These are phyloP conservation scores for Vitis amurensis DNA, from an alignment of 164 flowering plant species.

Conservation along the genomic window DNA sequence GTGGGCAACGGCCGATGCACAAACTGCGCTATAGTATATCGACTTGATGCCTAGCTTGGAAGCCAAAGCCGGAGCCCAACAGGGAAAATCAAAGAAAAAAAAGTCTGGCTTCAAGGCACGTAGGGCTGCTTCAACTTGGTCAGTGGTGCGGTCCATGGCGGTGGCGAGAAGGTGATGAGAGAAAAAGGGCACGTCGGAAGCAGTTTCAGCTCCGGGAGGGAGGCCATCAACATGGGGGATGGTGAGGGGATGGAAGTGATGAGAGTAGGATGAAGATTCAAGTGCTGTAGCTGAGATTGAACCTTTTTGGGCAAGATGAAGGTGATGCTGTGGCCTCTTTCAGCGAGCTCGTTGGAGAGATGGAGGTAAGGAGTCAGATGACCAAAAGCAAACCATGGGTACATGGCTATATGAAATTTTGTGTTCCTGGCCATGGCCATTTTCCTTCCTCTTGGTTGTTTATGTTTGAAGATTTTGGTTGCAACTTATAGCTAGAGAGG, in stretches of 20 bases:
- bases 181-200: slow-evolving; percentile 40
- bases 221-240: slow-evolving; percentile 51
- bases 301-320: slow-evolving; percentile 43
- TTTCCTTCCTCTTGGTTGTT: slow-evolving; percentile 12
- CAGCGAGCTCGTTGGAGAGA: slow-evolving; percentile 47
- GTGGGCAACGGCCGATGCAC: slow-evolving; percentile 26
- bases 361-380: slow-evolving; percentile 57
- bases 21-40: slow-evolving; percentile 25
- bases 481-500: neutral
- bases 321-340: slow-evolving; percentile 37
- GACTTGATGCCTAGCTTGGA: slow-evolving; percentile 33
- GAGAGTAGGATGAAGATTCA: slow-evolving; percentile 36
- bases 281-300: slow-evolving; percentile 13
- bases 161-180: slow-evolving; percentile 16
- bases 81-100: slow-evolving; percentile 38
- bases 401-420: slow-evolving; percentile 40
- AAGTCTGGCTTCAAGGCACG: slow-evolving; percentile 32
- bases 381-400: slow-evolving; percentile 62
- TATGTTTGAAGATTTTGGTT: neutral
- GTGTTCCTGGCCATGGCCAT: slow-evolving; percentile 18
- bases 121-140: too few relatives aligned
- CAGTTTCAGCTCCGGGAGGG: slow-evolving; percentile 48
- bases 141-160: too few relatives aligned
- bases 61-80: slow-evolving; percentile 44
- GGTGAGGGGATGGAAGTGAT: slow-evolving; percentile 31